A percentile compares a stretch with the other conserved stretches of the same genome.
Conservation (phyloP, 768 basidiomycete genomes). For the Plicaturopsis crispa region DNA sequence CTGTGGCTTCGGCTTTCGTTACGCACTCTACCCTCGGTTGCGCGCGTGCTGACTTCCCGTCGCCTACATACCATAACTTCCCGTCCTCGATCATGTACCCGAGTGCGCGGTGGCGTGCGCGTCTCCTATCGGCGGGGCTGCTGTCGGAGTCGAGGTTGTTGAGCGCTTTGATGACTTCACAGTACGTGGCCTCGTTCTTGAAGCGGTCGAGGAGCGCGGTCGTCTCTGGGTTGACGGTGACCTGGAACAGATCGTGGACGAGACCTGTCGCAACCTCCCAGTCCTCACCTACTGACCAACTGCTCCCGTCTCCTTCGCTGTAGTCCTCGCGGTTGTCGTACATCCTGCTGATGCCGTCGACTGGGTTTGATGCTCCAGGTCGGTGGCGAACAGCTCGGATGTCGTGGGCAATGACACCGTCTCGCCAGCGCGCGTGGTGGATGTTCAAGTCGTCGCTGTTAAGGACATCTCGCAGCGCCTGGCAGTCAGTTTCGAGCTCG, state of each 20-base stretch:
- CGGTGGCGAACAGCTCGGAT: constrained; percentile 15
- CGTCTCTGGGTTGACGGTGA: background rate
- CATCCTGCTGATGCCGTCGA: constrained; percentile 17
- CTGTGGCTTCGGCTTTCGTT: constrained; percentile 1
- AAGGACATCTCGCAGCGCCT: constrained; percentile 17
- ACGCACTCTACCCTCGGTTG: constrained; percentile 4
- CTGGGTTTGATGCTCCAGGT: constrained; percentile 14
- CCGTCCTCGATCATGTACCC: constrained; percentile 15
- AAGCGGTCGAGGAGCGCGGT: constrained; percentile 1
- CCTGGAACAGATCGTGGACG: constrained; percentile 7
- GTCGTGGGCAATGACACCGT: constrained; percentile 16
- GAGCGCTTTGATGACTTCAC: constrained; percentile 11
- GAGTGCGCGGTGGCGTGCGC: constrained; percentile 10
- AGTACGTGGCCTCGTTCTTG: constrained; percentile 12
- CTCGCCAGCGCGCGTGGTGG: constrained; percentile 19
- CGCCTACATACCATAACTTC: constrained; percentile 15
- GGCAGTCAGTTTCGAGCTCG: constrained; percentile 17
- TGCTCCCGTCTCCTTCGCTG: constrained; percentile 6
- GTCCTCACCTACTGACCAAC: constrained; percentile 19
- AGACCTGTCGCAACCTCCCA: constrained; percentile 11
- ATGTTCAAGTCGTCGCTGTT: constrained; percentile 14
- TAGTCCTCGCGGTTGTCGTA: constrained; percentile 6
- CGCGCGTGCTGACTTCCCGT: constrained; percentile 6
- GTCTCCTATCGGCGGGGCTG: constrained; percentile 4
- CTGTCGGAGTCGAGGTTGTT: constrained; percentile 8